Evolutionary conservation across 495 filamentous ascomycete species (phyloP), one percentile per base, ranked within the genome.

Genomic region (Neurospora sp.): DNA sequence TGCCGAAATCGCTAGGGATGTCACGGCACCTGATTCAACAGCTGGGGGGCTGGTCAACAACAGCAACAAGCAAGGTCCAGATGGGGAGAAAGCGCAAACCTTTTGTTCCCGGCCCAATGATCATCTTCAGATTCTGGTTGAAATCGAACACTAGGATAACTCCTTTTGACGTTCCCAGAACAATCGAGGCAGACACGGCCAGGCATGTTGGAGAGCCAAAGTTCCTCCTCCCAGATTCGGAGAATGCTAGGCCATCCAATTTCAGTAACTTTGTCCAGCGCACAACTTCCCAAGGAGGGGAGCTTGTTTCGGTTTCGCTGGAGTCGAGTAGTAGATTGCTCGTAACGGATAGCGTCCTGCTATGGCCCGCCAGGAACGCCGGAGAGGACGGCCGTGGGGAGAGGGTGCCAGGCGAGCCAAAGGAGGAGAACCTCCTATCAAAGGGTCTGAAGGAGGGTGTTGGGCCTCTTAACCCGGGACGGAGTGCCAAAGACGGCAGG

Each of bases 91-190:
- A 31, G 72, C 69, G 72, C 87, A 69, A 84, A 93, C 93, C 94
- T 88, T 95, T 96, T 27, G 95, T 98, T 46, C 94, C 94, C n/a
- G 90, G 90, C 16, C 96, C 96, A 77, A 99, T 92, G 71, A 98
- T 95, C 75, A 91, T 89, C 83, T 96, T 97, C 72, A 98, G 83
- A 76, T 90, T 97, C 81, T 99, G 96, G 79, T 95, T 92, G 81
- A 97, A 98, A 82, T 99, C 96, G 84, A 98, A 98, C 62, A 97
- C 89, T 79, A 99, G 83, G 54, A 98, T 91, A 78, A 97, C 92
- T 23, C 96, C 96, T 81, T 97, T 98, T 10, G 93, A 92, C 10
- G 96, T 98, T 23, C 96, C 96, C 69, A 99, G 82, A 4, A 92
- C 94, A 76, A 99, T 97, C 3, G 90, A 90, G 7, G 94, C 93